phyloP scores from a whole-genome alignment of 1,284 basidiomycete genomes.

The Rhizoctonia solani region DNA sequence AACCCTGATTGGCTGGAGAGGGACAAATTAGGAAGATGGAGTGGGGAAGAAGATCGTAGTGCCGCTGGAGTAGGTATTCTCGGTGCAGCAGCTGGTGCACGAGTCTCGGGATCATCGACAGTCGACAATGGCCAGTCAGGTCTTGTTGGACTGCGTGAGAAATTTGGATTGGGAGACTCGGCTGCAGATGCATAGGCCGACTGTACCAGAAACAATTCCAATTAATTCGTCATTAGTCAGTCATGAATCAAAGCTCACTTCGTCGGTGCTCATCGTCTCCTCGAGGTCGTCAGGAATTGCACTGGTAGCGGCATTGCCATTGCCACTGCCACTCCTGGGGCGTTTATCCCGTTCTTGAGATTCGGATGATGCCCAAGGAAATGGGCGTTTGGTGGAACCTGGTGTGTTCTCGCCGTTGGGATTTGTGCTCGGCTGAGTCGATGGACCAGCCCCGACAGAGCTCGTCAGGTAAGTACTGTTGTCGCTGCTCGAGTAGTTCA shows the following conservation, averaged over 20 bases:
- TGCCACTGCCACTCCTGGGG: conserved; percentile 8
- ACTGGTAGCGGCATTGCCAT: not conserved
- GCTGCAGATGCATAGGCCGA: conserved; percentile 27
- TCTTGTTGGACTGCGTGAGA: not conserved
- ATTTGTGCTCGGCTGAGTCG: not conserved
- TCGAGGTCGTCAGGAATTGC: not conserved
- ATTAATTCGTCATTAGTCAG: not conserved
- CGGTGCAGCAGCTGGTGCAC: conserved; percentile 1
- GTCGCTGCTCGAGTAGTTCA: not conserved
- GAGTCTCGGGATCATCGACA: not conserved
- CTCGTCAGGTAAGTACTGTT: not conserved
- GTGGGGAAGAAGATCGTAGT: conserved; percentile 14
- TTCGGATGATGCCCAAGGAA: conserved; percentile 3
- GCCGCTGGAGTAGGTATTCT: conserved; percentile 23
- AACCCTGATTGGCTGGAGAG: too few species aligned
- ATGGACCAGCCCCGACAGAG: not conserved
- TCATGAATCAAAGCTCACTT: not conserved
- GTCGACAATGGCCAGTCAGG: not conserved
- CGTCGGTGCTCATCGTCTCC: conserved; percentile 17
- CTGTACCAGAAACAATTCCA: not conserved
- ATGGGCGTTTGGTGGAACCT: conserved; percentile 9
- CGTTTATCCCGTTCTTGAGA: conserved; percentile 29
- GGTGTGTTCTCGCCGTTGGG: not conserved
- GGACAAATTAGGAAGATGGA: not conserved
- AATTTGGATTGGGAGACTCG: conserved; percentile 5